Evolutionary conservation across 768 basidiomycete species (phyloP).

Genomic region (Omphalotus guepiniiformis): DNA sequence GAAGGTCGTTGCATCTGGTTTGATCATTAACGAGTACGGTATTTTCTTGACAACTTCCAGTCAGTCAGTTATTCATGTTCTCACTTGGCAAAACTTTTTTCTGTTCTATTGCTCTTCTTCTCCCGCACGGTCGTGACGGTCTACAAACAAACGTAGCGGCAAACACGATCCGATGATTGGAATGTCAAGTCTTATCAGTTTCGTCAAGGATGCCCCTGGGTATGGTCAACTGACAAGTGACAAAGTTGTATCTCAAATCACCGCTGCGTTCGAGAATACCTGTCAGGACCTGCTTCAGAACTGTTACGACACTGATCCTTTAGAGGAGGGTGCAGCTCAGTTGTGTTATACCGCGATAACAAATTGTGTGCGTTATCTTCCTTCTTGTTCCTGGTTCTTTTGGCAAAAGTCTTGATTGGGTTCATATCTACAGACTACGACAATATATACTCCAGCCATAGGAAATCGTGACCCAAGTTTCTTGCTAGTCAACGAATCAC

Average conservation of each 20-base stretch:
- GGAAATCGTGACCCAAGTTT: conserved; percentile 33
- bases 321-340: conserved; percentile 26
- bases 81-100: too few relatives aligned
- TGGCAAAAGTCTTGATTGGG: neutral
- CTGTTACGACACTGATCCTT: conserved; percentile 31
- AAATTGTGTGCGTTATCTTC: conserved; percentile 35
- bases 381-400: too few relatives aligned
- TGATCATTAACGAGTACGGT: conserved; percentile 43
- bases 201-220: conserved; percentile 39
- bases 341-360: conserved; percentile 33
- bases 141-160: conserved; percentile 27
- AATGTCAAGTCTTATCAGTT: conserved; percentile 35
- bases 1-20: conserved; percentile 32
- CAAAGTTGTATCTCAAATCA: conserved; percentile 27
- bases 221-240: conserved; percentile 40
- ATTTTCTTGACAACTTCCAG: too few relatives aligned
- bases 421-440: conserved; percentile 17
- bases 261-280: conserved; percentile 31
- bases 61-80: too few relatives aligned
- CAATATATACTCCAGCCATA: conserved; percentile 30
- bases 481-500: too few relatives aligned
- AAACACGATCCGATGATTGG: conserved; percentile 45
- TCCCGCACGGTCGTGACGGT: too few relatives aligned
- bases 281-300: conserved; percentile 33
- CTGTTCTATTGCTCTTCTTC: neutral